Conservation (phyloP, 805 yeast genomes). For the Ogataea pignaliae region DNA sequence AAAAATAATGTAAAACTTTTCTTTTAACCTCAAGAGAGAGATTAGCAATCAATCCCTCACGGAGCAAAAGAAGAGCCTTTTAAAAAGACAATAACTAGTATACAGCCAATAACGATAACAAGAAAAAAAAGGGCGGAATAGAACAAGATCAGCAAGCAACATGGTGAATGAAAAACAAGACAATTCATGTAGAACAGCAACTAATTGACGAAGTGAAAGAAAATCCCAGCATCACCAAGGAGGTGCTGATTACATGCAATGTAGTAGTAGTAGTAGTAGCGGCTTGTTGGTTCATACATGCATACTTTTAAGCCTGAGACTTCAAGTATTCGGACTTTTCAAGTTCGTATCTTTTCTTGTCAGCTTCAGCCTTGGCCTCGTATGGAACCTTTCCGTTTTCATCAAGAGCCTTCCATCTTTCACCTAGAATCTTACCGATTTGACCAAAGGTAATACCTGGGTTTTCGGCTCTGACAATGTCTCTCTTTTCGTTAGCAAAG, state of each 20-base stretch:
- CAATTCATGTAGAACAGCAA: too few relatives aligned
- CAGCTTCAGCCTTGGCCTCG: conserved; percentile 89
- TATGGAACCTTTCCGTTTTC: conserved; percentile 85
- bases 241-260: too few relatives aligned
- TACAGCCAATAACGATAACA: conserved; percentile 15
- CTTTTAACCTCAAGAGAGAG: background rate
- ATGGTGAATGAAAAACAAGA: too few relatives aligned
- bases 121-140: conserved; percentile 1
- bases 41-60: too few relatives aligned
- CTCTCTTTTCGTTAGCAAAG: conserved; percentile 97
- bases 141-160: too few relatives aligned
- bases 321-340: conserved; percentile 82
- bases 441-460: conserved; percentile 95
- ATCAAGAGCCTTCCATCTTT: conserved; percentile 88
- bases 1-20: background rate
- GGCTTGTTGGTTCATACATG: too few relatives aligned
- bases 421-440: conserved; percentile 93
- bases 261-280: too few relatives aligned
- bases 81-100: conserved; percentile 14
- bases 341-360: conserved; percentile 95
- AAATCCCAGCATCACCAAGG: too few relatives aligned
- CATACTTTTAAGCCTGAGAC: conserved; percentile 20
- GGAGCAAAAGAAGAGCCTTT: conserved; percentile 4
- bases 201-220: background rate
- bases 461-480: conserved; percentile 89